Evolutionary conservation across 2,329 filamentous ascomycete genomes (phyloP).

Genomic region (Neonectria punicea): DNA sequence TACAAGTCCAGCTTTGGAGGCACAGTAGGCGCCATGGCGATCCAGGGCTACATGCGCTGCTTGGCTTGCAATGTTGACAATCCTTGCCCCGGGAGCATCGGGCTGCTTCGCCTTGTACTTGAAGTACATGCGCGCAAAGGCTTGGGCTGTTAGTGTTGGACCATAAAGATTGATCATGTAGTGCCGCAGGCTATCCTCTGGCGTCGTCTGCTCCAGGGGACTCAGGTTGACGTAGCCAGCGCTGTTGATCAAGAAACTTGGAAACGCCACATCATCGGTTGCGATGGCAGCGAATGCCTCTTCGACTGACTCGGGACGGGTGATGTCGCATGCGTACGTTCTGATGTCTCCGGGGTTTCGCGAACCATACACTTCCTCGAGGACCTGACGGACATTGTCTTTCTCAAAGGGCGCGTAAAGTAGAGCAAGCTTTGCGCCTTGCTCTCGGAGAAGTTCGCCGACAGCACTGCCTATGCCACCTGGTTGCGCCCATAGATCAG

Average conservation of each 20-base stretch:
- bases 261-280: slow-evolving; percentile 7
- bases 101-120: background rate
- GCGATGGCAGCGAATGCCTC: slow-evolving; percentile 9
- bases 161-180: slow-evolving; percentile 18
- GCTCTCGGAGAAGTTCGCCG: background rate
- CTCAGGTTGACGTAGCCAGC: slow-evolving; percentile 14
- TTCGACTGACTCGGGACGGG: background rate
- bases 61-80: slow-evolving; percentile 14
- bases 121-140: slow-evolving; percentile 8
- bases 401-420: slow-evolving; percentile 14
- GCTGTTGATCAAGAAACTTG: slow-evolving; percentile 13
- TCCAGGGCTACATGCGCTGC: slow-evolving; percentile 13
- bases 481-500: background rate
- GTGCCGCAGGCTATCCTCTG: slow-evolving; percentile 7
- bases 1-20: slow-evolving; percentile 10
- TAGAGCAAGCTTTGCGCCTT: slow-evolving; percentile 9
- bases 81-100: background rate
- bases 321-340: slow-evolving; percentile 15
- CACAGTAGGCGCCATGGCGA: slow-evolving; percentile 13
- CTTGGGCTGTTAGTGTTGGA: slow-evolving; percentile 12
- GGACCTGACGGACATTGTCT: background rate
- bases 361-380: slow-evolving; percentile 13
- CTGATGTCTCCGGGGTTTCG: background rate
- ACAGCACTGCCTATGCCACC: slow-evolving; percentile 11
- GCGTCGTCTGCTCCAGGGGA: slow-evolving; percentile 2